These are phyloP conservation scores for Phaeosphaeria sp. DNA, from an alignment of 2,329 filamentous ascomycete genomes.

Conservation along the genomic window DNA sequence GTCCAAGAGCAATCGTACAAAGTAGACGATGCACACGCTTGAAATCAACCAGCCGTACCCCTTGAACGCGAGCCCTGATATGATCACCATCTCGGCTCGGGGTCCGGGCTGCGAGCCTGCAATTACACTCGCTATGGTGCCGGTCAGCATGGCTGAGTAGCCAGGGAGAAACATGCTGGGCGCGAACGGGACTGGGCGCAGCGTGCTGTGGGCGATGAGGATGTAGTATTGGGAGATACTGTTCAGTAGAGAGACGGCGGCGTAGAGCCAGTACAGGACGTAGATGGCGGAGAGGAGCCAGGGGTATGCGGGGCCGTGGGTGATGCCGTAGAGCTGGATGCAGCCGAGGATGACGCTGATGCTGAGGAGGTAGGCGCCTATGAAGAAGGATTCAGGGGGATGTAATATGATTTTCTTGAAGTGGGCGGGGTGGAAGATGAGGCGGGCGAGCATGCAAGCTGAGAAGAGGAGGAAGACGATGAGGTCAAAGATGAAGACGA, in stretches of 20 bases:
- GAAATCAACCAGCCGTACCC: conserved; percentile 71
- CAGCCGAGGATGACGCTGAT: conserved; percentile 47
- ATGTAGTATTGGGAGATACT: conserved; percentile 61
- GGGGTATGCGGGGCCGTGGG: conserved; percentile 35
- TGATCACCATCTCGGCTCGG: conserved; percentile 64
- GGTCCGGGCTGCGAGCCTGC: conserved; percentile 62
- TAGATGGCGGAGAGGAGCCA: conserved; percentile 46
- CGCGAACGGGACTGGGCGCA: conserved; percentile 68
- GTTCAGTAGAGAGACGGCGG: conserved; percentile 40
- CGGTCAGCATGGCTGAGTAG: conserved; percentile 73
- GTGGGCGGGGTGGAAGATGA: conserved; percentile 48
- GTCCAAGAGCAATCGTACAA: conserved; percentile 70
- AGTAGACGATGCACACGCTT: conserved; percentile 71
- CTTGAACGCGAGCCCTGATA: conserved; percentile 71
- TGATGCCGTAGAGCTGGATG: conserved; percentile 42
- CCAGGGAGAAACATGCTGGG: conserved; percentile 73
- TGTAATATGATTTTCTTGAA: conserved; percentile 53
- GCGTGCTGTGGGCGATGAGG: conserved; percentile 64
- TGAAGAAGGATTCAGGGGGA: conserved; percentile 57
- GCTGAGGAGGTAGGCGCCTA: conserved; percentile 49
- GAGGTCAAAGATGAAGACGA: conserved; percentile 58
- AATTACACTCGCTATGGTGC: conserved; percentile 71
- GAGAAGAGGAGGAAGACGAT: conserved; percentile 48
- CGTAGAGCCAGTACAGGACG: conserved; percentile 52
- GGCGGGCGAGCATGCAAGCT: conserved; percentile 44